Conservation (phyloP, 148 eudicot genomes). For the Fallopia convolvulus region DNA sequence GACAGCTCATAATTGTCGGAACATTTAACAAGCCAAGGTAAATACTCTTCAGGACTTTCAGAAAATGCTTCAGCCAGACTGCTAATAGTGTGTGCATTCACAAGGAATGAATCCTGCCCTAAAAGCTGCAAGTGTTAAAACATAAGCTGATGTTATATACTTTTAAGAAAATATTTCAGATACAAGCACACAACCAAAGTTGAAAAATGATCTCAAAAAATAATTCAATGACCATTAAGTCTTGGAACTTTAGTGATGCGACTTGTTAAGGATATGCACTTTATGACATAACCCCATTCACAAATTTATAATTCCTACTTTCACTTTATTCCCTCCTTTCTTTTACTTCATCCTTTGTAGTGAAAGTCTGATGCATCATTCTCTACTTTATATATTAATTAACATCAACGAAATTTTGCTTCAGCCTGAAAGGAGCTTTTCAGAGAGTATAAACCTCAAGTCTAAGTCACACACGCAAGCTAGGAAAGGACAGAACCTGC, state of each 20-base stretch:
- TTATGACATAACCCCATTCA: not conserved
- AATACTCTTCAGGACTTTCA: slow-evolving; percentile 27
- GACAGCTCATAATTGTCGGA: slow-evolving; percentile 46
- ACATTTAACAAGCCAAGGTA: slow-evolving; percentile 68
- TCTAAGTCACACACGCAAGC: not conserved
- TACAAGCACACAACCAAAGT: too few relatives aligned
- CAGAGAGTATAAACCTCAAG: not conserved
- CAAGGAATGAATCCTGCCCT: slow-evolving; percentile 22
- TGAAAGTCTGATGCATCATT: not conserved
- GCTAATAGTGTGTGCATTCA: slow-evolving; percentile 43
- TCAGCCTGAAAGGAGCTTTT: not conserved
- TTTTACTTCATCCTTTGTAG: not conserved
- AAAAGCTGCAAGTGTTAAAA: slow-evolving; percentile 28
- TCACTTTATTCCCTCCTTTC: not conserved
- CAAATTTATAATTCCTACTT: not conserved
- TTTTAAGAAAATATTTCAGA: not conserved
- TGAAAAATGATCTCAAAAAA: not conserved
- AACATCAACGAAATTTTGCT: not conserved
- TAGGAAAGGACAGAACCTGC: not conserved
- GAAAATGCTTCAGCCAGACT: slow-evolving; percentile 43
- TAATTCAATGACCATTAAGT: not conserved
- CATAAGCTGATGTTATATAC: not conserved
- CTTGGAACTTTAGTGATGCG: not conserved
- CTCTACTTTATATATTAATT: not conserved
- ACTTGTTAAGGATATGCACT: not conserved